Conservation (phyloP, 257 asterid species). For the Salvia miltiorrhiza region DNA sequence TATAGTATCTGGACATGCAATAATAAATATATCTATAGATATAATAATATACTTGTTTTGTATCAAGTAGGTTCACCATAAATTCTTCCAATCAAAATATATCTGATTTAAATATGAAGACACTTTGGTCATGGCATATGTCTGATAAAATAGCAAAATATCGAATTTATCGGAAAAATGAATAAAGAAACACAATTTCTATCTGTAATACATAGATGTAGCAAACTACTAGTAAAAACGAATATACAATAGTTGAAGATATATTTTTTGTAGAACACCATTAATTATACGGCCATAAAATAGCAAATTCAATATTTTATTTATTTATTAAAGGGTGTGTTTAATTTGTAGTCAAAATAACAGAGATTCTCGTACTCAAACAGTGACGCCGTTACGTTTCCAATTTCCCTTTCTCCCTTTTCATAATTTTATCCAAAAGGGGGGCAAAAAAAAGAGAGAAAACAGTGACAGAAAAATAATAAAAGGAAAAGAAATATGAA, state of each 20-base stretch:
- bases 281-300: not conserved
- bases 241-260: not conserved
- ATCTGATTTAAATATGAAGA: not conserved
- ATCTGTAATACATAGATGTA: not conserved
- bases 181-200: not conserved
- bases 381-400: constrained; percentile 19
- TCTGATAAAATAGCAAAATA: not conserved
- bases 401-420: not conserved
- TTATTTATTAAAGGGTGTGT: too few species aligned
- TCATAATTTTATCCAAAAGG: not conserved
- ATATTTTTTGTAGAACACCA: not conserved
- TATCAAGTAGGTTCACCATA: not conserved
- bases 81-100: not conserved
- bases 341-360: not conserved
- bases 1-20: not conserved
- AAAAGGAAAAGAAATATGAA: not conserved
- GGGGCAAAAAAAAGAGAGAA: not conserved
- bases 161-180: not conserved
- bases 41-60: not conserved
- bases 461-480: not conserved
- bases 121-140: not conserved
- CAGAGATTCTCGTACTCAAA: not conserved
- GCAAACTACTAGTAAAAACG: not conserved
- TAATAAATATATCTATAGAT: not conserved
- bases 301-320: too few species aligned